Evolutionary conservation across 495 filamentous ascomycete genomes (phyloP).

Genomic region (Chaetomium fimeti): DNA sequence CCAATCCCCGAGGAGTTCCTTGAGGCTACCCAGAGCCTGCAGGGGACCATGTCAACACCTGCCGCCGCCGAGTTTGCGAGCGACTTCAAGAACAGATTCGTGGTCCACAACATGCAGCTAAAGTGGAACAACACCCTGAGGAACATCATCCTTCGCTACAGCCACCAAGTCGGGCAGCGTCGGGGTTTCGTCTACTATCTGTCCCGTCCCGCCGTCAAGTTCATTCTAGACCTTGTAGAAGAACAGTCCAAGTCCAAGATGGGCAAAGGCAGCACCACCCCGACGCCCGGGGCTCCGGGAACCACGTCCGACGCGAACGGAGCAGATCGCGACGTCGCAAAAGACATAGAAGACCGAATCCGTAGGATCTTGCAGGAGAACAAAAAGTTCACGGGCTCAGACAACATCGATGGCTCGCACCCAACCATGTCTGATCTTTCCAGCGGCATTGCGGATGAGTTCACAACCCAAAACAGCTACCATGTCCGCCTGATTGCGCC

Average conservation of each 20-base stretch:
- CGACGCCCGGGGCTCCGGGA: constrained; percentile 38
- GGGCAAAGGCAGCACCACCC: constrained; percentile 40
- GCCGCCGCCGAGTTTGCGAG: constrained; percentile 68
- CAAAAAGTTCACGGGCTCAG: constrained; percentile 75
- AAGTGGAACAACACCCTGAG: constrained; percentile 98
- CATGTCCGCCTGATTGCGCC: constrained; percentile 92
- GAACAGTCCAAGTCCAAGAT: constrained; percentile 73
- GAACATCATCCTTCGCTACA: constrained; percentile 95
- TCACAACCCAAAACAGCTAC: constrained; percentile 89
- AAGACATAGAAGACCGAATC: constrained; percentile 79
- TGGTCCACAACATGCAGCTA: constrained; percentile 93
- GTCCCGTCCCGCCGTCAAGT: constrained; percentile 92
- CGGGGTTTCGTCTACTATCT: constrained; percentile 98
- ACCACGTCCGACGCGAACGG: constrained; percentile 41
- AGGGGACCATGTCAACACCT: constrained; percentile 45
- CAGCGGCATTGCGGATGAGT: constrained; percentile 81
- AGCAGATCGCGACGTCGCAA: constrained; percentile 54
- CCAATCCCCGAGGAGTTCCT: constrained; percentile 27
- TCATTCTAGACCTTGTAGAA: constrained; percentile 94
- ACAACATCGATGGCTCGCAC: constrained; percentile 51
- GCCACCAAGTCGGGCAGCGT: constrained; percentile 93
- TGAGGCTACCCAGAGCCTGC: constrained; percentile 14
- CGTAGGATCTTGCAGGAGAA: constrained; percentile 82
- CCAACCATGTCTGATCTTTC: constrained; percentile 58
- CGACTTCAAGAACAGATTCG: constrained; percentile 98